Percentiles rank a stretch among this genome's conserved stretches.
Conservation (phyloP, 371 early-diverging fungal genomes). For the Zychaea mexicana region DNA sequence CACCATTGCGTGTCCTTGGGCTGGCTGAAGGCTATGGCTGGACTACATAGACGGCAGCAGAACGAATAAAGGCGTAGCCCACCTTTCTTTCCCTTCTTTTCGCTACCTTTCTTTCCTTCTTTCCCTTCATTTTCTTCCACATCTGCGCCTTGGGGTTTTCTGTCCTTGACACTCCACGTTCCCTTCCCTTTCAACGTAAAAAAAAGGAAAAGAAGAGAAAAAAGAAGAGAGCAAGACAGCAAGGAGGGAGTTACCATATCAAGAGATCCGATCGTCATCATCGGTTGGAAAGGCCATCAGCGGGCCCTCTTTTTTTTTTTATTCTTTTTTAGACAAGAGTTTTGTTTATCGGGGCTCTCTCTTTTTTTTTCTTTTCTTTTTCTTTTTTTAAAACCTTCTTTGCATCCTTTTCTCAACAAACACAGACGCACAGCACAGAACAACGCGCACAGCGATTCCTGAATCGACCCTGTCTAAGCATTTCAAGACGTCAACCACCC, state of each 20-base stretch:
- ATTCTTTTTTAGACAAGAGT: slow-evolving; percentile 2
- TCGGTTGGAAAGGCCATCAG: not conserved
- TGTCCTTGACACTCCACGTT: not conserved
- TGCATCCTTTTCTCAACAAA: too few species aligned
- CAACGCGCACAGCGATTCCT: too few species aligned
- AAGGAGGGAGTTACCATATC: slow-evolving; percentile 1
- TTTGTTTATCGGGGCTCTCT: slow-evolving; percentile 18
- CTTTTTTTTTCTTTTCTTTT: slow-evolving; percentile 17
- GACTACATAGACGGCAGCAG: too few species aligned
- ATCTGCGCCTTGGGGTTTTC: not conserved
- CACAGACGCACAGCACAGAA: too few species aligned
- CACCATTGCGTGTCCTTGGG: too few species aligned
- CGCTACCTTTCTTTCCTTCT: not conserved
- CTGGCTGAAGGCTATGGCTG: too few species aligned
- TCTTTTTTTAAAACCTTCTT: slow-evolving; percentile 24
- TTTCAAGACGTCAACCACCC: not conserved
- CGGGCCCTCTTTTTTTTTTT: not conserved
- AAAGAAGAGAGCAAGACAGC: not conserved
- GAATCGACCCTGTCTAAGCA: slow-evolving; percentile 8
- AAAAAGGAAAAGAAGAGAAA: not conserved
- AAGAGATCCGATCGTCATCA: slow-evolving; percentile 4
- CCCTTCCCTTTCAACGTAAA: not conserved
- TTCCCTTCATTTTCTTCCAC: not conserved
- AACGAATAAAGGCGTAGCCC: too few species aligned
- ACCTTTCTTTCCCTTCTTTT: not conserved